Evolutionary conservation across 2,329 filamentous ascomycete species (phyloP).

Genomic region (Colletotrichum godetiae): DNA sequence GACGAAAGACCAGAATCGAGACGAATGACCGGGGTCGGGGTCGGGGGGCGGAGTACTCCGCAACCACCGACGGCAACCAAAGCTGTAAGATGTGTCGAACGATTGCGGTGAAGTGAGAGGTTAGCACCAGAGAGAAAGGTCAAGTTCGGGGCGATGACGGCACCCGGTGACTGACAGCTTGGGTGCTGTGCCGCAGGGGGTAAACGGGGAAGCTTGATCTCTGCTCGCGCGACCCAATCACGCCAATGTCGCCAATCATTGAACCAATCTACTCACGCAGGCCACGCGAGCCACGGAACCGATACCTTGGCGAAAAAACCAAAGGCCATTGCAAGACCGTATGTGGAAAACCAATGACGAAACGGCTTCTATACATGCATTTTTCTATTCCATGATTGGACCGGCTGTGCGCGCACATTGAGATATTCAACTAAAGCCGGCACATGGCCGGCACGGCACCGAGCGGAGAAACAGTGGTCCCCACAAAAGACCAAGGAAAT

Average conservation of each 20-base stretch:
- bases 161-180: background rate
- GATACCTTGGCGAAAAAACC: too few relatives aligned
- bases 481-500: background rate
- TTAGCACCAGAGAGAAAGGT: background rate
- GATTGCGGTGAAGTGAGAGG: background rate
- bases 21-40: conserved; percentile 10
- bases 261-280: background rate
- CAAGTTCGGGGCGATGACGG: background rate
- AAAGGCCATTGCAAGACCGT: background rate
- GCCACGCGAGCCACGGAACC: too few relatives aligned
- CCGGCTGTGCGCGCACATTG: background rate
- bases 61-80: background rate
- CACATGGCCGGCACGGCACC: background rate
- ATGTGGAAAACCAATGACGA: background rate
- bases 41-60: conserved; percentile 22
- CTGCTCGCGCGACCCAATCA: background rate
- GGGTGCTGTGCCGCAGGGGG: background rate
- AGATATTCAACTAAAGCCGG: too few relatives aligned
- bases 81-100: background rate
- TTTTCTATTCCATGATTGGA: conserved; percentile 15
- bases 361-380: background rate
- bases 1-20: background rate
- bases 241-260: background rate
- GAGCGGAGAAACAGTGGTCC: background rate
- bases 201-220: background rate